A percentile compares a stretch with the other conserved stretches of the same genome.
Evolutionary conservation across 2,329 filamentous ascomycete species (phyloP).

Genomic region (Trichoderma koningii): DNA sequence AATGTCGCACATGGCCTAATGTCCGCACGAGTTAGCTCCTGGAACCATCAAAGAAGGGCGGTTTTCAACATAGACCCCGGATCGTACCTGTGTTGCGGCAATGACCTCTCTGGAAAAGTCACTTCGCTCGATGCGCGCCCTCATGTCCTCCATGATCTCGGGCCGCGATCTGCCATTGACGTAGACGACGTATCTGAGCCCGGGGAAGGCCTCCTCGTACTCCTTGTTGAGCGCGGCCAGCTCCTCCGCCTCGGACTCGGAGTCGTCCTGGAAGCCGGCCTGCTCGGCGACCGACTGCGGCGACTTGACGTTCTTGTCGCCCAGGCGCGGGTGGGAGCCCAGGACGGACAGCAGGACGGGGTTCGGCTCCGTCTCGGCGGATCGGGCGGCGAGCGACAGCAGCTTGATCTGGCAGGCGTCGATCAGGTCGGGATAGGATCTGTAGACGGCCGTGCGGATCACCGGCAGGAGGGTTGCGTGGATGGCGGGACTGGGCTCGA

Average conservation of each 20-base stretch:
- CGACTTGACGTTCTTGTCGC: slow-evolving; percentile 79
- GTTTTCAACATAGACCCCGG: no score
- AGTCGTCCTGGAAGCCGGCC: slow-evolving; percentile 61
- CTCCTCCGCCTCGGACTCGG: slow-evolving; percentile 52
- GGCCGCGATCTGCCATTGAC: slow-evolving; percentile 77
- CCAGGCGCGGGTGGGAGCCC: slow-evolving; percentile 79
- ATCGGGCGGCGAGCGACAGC: slow-evolving; percentile 57
- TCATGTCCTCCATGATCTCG: slow-evolving; percentile 82
- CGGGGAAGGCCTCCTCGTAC: slow-evolving; percentile 81
- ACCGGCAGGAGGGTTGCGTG: slow-evolving; percentile 71
- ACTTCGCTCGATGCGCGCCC: slow-evolving; percentile 66
- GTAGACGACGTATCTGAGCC: slow-evolving; percentile 86
- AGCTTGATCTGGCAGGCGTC: slow-evolving; percentile 65
- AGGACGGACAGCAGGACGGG: slow-evolving; percentile 69
- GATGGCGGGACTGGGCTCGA: slow-evolving; percentile 77
- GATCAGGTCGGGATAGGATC: slow-evolving; percentile 70
- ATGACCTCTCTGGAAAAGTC: slow-evolving; percentile 68
- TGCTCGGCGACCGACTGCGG: slow-evolving; percentile 81
- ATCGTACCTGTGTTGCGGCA: slow-evolving; percentile 71
- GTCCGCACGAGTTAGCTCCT: neutral
- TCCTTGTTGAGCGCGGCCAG: slow-evolving; percentile 68
- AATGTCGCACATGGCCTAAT: slow-evolving; percentile 84
- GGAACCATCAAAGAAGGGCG: neutral
- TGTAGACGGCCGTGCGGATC: slow-evolving; percentile 58
- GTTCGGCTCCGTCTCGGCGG: slow-evolving; percentile 48